Base-by-base conservation (phyloP, 805 yeast species). In the Candida montana region DNA sequence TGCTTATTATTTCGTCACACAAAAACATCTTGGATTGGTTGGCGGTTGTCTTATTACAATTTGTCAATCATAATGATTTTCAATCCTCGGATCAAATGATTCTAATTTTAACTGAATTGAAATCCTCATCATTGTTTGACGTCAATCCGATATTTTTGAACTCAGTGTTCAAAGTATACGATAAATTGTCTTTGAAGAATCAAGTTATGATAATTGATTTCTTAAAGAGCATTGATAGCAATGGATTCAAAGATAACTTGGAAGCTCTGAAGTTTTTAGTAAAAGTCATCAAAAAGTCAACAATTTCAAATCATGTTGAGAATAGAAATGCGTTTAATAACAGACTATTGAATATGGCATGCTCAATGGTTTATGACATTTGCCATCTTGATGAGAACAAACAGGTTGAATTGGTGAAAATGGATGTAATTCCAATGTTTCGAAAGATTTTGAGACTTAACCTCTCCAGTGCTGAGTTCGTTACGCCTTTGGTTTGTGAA, bases 401-500 rank as follows among this genome's bases (percentile, higher is more conserved):
- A 21, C 77, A 73, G 44, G 38, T 50, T 2, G 72, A 68, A 38
- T 38, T 72, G 26, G 66, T 69, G 15, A 54, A 54, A 19, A 50
- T 65, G 27, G 77, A 73, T 2, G 68, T 63, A 2, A 52, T 74
- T 3, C 70, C 74, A 2, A 52, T 53, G 10, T 58, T 72, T 37
- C 58, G 62, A 34, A 57, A 56, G 17, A 50, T 71, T 15, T 57
- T 72, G 12, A 55, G 54, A 32, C 58, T 64, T 19, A 63, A 69
- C 34, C 44, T 71, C 7, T 70, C 72, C 15, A 71, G 71, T 39
- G 56, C 72, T 8, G 77, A 74, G 46, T 72, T 65, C 43, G 63
- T 72, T 3, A 61, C 72, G 19, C 77, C 78, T 1, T 57, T 74
- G 17, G 35, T 74, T 6, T 72, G 77, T 53, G 79, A 72, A 44